Evolutionary conservation across 1,284 basidiomycete genomes (phyloP).

Genomic region (Schizopora paradoxa): DNA sequence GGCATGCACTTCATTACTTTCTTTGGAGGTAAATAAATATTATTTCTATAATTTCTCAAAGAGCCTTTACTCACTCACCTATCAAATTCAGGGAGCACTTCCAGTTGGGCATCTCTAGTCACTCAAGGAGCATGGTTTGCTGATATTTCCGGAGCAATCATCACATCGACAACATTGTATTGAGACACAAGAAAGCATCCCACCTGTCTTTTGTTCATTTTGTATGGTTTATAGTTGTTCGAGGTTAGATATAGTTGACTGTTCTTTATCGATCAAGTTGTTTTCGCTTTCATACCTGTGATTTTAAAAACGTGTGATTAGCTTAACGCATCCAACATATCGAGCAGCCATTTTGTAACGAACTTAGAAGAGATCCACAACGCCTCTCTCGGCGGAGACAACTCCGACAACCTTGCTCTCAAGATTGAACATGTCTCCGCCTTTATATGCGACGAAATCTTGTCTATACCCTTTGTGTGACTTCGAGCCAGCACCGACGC

Average conservation of each 20-base stretch:
- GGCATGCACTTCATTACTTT: slow-evolving; percentile 34
- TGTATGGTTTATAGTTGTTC: not conserved
- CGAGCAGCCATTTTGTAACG: too few species aligned
- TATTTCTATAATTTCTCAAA: not conserved
- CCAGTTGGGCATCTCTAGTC: slow-evolving; percentile 36
- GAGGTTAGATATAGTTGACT: too few species aligned
- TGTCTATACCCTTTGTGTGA: slow-evolving; percentile 22
- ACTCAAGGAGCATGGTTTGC: slow-evolving; percentile 42
- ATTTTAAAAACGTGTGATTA: too few species aligned
- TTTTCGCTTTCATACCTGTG: too few species aligned
- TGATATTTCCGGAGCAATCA: slow-evolving; percentile 29
- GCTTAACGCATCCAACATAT: too few species aligned
- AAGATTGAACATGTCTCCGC: slow-evolving; percentile 53
- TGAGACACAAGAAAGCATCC: not conserved
- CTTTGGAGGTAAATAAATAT: slow-evolving; percentile 29
- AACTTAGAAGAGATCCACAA: slow-evolving; percentile 41
- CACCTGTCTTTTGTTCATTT: not conserved
- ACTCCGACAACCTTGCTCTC: slow-evolving; percentile 57
- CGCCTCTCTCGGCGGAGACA: slow-evolving; percentile 41
- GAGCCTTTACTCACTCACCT: not conserved
- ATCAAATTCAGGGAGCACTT: slow-evolving; percentile 24
- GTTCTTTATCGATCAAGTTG: too few species aligned
- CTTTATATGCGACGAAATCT: slow-evolving; percentile 65
- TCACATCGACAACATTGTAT: slow-evolving; percentile 2
- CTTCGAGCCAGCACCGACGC: slow-evolving; percentile 27